Percentiles rank a stretch among this genome's conserved stretches.
These are phyloP conservation scores for Boletus pseudo-olivaceus DNA, from an alignment of 768 basidiomycete species.

Conservation along the genomic window DNA sequence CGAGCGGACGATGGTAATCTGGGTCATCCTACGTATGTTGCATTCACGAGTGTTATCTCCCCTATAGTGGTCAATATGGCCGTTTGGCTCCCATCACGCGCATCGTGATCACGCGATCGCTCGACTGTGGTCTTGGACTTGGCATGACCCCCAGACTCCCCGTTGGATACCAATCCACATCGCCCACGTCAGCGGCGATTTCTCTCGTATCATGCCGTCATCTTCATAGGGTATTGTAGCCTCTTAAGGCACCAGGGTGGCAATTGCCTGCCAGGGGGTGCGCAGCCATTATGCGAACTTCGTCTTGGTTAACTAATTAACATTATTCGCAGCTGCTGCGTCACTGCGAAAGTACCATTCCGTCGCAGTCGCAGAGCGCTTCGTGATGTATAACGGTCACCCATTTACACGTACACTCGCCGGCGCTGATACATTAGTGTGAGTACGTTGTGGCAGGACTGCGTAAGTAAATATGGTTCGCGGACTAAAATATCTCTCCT, in stretches of 20 bases:
- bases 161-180: neutral
- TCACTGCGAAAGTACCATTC: neutral
- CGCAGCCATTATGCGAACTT: neutral
- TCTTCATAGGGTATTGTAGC: slow-evolving; percentile 16
- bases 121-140: neutral
- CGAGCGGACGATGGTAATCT: neutral
- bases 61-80: neutral
- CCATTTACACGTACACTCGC: neutral
- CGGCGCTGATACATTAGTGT: neutral
- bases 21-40: too few relatives aligned
- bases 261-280: neutral
- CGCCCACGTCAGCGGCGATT: neutral
- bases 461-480: neutral
- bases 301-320: neutral
- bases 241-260: slow-evolving; percentile 5
- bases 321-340: neutral
- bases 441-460: neutral
- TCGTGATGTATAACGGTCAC: neutral
- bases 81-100: neutral
- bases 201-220: slow-evolving; percentile 11
- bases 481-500: slow-evolving; percentile 1
- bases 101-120: neutral
- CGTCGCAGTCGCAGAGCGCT: neutral
- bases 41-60: neutral
- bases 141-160: slow-evolving; percentile 17